phyloP scores from a whole-genome alignment of 139 green algal genomes.

The Mesostigma viride region DNA sequence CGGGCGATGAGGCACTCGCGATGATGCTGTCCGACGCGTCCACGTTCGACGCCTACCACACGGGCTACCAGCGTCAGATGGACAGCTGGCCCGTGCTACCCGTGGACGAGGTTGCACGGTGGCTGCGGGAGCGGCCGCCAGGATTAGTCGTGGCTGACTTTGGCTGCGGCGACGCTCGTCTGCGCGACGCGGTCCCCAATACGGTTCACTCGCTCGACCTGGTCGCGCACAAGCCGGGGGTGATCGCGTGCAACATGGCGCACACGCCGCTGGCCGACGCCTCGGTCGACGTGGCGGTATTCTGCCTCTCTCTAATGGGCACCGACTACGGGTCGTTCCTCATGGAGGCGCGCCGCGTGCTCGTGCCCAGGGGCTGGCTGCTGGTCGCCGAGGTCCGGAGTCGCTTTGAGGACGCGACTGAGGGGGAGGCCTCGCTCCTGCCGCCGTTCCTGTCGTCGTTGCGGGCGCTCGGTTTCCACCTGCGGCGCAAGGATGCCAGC shows the following conservation, averaged over 20 bases:
- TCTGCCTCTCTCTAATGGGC: slow-evolving; percentile 93
- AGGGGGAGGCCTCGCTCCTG: slow-evolving; percentile 4
- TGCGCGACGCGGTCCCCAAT: slow-evolving; percentile 29
- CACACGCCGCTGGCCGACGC: slow-evolving; percentile 31
- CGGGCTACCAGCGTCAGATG: slow-evolving; percentile 71
- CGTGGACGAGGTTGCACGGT: slow-evolving; percentile 59
- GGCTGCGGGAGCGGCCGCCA: slow-evolving; percentile 39
- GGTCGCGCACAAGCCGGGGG: slow-evolving; percentile 52
- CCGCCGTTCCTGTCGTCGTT: slow-evolving; percentile 9
- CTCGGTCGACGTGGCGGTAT: slow-evolving; percentile 72
- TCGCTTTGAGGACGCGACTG: slow-evolving; percentile 19
- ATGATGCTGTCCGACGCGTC: background rate
- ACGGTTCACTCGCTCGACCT: slow-evolving; percentile 80
- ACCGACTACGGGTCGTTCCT: slow-evolving; percentile 77
- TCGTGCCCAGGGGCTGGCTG: slow-evolving; percentile 35
- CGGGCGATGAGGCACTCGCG: background rate
- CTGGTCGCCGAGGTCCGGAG: slow-evolving; percentile 29
- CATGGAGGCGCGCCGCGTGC: slow-evolving; percentile 66
- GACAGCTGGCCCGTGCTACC: slow-evolving; percentile 72
- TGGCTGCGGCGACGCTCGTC: slow-evolving; percentile 61
- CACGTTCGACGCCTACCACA: slow-evolving; percentile 56
- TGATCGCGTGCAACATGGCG: slow-evolving; percentile 90
- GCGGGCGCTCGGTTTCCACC: slow-evolving; percentile 6
- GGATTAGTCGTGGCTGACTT: slow-evolving; percentile 72
- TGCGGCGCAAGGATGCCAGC: slow-evolving; percentile 8